Percentiles rank a stretch among this genome's conserved stretches.
phyloP scores from a whole-genome alignment of 768 basidiomycete genomes.

The Psilocybe tampanensis region DNA sequence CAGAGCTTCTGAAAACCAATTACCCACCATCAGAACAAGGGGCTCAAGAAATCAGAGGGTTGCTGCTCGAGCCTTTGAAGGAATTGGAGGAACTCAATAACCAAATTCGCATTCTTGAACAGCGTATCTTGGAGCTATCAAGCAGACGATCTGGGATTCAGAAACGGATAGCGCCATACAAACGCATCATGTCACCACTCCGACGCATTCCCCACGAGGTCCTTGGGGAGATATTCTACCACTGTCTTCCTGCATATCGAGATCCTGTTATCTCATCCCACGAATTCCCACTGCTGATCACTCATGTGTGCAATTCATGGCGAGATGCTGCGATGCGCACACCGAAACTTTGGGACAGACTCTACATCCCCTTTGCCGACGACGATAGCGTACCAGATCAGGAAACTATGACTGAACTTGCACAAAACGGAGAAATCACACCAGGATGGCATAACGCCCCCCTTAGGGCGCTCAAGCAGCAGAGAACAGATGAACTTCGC shows the following conservation, averaged over 20 bases:
- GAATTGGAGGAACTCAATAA: background rate
- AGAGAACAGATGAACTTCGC: background rate
- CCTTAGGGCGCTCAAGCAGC: background rate
- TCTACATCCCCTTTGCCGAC: background rate
- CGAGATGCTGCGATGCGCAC: background rate
- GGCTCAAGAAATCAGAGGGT: background rate
- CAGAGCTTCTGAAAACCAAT: too few species aligned
- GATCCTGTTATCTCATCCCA: background rate
- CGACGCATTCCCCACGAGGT: constrained; percentile 1
- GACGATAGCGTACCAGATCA: too few species aligned
- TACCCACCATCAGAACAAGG: background rate
- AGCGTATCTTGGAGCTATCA: background rate
- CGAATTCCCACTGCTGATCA: background rate
- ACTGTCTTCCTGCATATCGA: background rate
- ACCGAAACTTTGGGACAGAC: background rate
- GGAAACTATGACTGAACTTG: background rate
- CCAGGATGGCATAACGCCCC: background rate
- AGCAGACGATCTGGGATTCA: background rate
- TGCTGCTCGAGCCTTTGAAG: background rate
- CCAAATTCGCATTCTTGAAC: background rate
- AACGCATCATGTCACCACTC: background rate
- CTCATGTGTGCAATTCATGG: background rate
- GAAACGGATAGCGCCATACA: background rate
- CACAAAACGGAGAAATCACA: too few species aligned
- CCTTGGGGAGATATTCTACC: background rate